These are phyloP conservation scores for Pseudogymnoascus sp. DNA, from an alignment of 2,329 filamentous ascomycete species.

Conservation along the genomic window DNA sequence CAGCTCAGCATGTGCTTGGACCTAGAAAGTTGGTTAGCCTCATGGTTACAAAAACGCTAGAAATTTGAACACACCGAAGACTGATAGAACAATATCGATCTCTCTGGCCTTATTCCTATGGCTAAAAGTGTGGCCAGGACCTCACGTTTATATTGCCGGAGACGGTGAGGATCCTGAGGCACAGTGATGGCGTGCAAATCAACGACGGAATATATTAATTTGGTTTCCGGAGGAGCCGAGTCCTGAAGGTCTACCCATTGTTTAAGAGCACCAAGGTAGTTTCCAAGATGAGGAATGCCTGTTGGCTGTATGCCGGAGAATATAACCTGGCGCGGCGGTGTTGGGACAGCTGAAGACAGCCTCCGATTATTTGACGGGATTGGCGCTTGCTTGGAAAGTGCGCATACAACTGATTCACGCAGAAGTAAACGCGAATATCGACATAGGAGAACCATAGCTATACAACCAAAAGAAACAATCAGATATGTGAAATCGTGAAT, in stretches of 20 bases:
- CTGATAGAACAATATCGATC: constrained; percentile 74
- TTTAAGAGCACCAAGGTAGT: constrained; percentile 82
- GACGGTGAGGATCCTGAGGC: constrained; percentile 52
- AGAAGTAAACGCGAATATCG: not conserved
- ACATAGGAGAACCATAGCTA: not conserved
- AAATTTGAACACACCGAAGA: constrained; percentile 49
- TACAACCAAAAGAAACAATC: not conserved
- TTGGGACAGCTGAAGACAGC: not conserved
- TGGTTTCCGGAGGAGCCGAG: constrained; percentile 44
- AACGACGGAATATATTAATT: constrained; percentile 76
- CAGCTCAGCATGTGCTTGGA: constrained; percentile 73
- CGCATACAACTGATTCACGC: not conserved
- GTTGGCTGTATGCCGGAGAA: constrained; percentile 98
- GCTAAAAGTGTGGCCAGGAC: constrained; percentile 74
- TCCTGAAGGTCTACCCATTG: constrained; percentile 81
- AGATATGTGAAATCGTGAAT: not conserved
- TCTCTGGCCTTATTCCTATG: constrained; percentile 70
- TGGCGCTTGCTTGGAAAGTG: constrained; percentile 4
- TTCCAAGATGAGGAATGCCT: constrained; percentile 85
- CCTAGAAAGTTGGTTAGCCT: constrained; percentile 34
- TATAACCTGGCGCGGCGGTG: constrained; percentile 41
- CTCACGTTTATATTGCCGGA: constrained; percentile 61
- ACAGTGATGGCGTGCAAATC: constrained; percentile 90
- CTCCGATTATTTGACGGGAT: constrained; percentile 2
- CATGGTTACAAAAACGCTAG: not conserved